Evolutionary conservation across 805 yeast species (phyloP).

Genomic region (Saturnispora besseyi): DNA sequence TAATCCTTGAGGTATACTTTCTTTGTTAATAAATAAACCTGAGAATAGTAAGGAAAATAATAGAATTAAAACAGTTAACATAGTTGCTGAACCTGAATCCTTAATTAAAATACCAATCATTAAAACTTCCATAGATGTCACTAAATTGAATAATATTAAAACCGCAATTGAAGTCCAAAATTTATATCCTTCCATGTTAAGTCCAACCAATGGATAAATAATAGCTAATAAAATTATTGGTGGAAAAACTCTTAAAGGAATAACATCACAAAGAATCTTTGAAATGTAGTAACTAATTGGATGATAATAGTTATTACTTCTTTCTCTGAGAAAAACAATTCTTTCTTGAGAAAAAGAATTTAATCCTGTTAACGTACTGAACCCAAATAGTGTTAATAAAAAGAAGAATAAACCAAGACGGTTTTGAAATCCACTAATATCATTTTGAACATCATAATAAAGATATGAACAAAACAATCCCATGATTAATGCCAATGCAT

Average conservation of each 20-base stretch:
- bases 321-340: constrained; percentile 80
- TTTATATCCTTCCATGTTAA: constrained; percentile 68
- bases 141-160: constrained; percentile 74
- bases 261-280: constrained; percentile 80
- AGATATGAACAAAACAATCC: constrained; percentile 81
- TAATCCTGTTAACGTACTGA: constrained; percentile 84
- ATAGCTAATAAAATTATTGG: constrained; percentile 75
- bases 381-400: constrained; percentile 84
- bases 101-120: constrained; percentile 80
- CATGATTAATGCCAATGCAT: constrained; percentile 62
- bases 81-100: constrained; percentile 88
- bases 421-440: constrained; percentile 94
- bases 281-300: constrained; percentile 80
- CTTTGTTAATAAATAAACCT: constrained; percentile 85
- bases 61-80: constrained; percentile 75
- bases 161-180: constrained; percentile 62
- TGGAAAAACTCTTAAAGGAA: constrained; percentile 91
- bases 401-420: constrained; percentile 91
- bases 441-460: constrained; percentile 75
- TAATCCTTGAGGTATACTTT: constrained; percentile 38
- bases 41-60: constrained; percentile 86
- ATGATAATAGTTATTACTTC: constrained; percentile 89
- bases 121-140: constrained; percentile 76
- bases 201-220: constrained; percentile 83
- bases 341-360: constrained; percentile 85